These are phyloP conservation scores for Porphyridium purpureum DNA, from an alignment of 23 red algal species.

Conservation along the genomic window DNA sequence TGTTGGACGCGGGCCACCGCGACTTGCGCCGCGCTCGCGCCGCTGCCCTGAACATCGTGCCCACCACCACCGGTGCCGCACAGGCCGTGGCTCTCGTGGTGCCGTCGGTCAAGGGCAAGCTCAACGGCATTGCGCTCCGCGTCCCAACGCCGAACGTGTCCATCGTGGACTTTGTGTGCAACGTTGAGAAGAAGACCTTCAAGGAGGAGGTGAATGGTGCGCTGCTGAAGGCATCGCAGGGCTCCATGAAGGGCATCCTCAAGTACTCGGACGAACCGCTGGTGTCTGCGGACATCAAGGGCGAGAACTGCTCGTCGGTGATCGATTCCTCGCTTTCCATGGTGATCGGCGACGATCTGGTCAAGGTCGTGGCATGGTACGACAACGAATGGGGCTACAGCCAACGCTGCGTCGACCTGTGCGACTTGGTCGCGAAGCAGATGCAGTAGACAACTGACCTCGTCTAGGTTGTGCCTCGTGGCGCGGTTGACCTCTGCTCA, in stretches of 20 bases:
- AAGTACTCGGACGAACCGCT: conserved; percentile 86
- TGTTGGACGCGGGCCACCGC: conserved; percentile 86
- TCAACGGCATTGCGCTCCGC: conserved; percentile 92
- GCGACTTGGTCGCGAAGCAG: conserved; percentile 57
- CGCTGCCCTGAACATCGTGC: conserved; percentile 84
- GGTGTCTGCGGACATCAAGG: conserved; percentile 78
- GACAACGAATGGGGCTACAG: conserved; percentile 96
- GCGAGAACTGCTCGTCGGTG: conserved; percentile 58
- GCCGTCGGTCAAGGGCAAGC: conserved; percentile 72
- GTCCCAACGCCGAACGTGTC: conserved; percentile 89
- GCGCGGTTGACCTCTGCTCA: too few relatives aligned
- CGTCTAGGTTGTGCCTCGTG: too few relatives aligned
- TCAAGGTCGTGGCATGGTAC: conserved; percentile 99
- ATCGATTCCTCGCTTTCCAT: conserved; percentile 89
- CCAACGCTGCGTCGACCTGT: conserved; percentile 72
- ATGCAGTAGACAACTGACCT: conserved; percentile 65
- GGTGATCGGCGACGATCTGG: conserved; percentile 90
- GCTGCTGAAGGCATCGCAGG: conserved; percentile 62
- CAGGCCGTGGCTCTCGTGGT: conserved; percentile 85
- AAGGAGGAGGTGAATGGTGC: conserved; percentile 98
- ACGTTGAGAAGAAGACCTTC: conserved; percentile 82
- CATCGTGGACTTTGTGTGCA: conserved; percentile 78
- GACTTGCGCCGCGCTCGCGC: conserved; percentile 91
- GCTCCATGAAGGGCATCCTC: conserved; percentile 87
- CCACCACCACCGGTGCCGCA: conserved; percentile 91